Base-by-base conservation (phyloP, 1,284 basidiomycete genomes). In the Coniferiporia weirii region DNA sequence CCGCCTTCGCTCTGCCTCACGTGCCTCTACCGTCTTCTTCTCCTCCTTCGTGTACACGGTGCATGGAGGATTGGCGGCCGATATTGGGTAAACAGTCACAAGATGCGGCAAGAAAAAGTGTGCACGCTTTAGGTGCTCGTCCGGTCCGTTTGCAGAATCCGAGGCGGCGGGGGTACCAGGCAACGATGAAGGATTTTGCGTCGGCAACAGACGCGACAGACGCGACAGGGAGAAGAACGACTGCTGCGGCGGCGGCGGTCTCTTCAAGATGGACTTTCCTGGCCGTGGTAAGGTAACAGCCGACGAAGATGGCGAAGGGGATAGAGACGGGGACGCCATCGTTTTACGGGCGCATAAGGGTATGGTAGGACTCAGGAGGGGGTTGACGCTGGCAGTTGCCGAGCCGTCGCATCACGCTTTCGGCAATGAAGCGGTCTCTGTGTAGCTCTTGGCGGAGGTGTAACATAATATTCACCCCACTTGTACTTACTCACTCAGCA, bases 31-130 rank as follows among this genome's bases (percentile, higher is more conserved):
- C 36, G 78, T 79, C 63, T 77, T 81, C 71, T 89, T 87, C 74
- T 89, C 85, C 60, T 91, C 84, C 72, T 87, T 84, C 56, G 92
- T 76, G 5, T 79, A 80, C 0, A 85, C 83, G 5, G 82, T 89
- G 53, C 83, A 90, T 1, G 92, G 92, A 17, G 92, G 91, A 56
- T 87, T 89, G 15, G 83, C 66, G 1, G 88, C 83, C 40, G 87
- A 89, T 69, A 95, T 95, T 0, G 91, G 91, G 69, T 95, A 96
- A 27, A 93, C 84, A 22, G 87, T 91, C 36, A 83, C 84, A 67
- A 94, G 82, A 66, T 87, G 82, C 0, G 90, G 91, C 2, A 95
- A 75, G 64, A 93, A 89, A 68, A 93, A 95, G 65, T 94, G 90
- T 0, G 91, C 91, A 55, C 90, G 77, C 69, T 90, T 93, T 61